These are phyloP conservation scores for Stachybotrys chlorohalonatus DNA, from an alignment of 2,329 filamentous ascomycete species.

Conservation along the genomic window DNA sequence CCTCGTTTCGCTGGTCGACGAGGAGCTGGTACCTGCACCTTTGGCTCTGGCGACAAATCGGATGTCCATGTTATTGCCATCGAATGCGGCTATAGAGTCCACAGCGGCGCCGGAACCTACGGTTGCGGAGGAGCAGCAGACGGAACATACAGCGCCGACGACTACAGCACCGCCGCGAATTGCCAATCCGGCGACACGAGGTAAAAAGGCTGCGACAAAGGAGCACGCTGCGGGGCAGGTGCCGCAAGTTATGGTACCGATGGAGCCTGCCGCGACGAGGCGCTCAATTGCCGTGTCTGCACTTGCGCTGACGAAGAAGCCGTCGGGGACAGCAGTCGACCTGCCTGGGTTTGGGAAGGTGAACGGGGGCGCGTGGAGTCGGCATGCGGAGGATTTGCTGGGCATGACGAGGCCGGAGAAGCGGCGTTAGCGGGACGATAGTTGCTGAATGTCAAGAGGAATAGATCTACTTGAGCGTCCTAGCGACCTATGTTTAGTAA, in stretches of 20 bases:
- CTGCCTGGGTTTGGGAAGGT: constrained; percentile 37
- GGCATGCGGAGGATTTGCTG: constrained; percentile 58
- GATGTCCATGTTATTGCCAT: not conserved
- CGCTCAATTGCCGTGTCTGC: constrained; percentile 2
- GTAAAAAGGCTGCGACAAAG: constrained; percentile 42
- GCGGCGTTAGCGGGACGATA: not conserved
- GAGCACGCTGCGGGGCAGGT: constrained; percentile 40
- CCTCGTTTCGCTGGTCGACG: constrained; percentile 14
- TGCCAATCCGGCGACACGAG: constrained; percentile 40
- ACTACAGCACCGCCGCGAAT: constrained; percentile 13
- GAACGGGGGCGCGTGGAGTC: constrained; percentile 58
- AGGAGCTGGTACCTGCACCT: constrained; percentile 7
- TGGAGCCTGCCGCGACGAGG: constrained; percentile 16
- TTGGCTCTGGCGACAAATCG: constrained; percentile 6
- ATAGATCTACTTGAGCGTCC: too few species aligned
- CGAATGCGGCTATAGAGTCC: not conserved
- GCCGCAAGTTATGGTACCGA: constrained; percentile 31
- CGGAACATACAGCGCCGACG: not conserved
- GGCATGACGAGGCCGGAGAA: constrained; percentile 45
- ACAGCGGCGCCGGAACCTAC: not conserved
- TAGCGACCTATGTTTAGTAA: not conserved
- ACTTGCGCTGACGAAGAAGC: not conserved
- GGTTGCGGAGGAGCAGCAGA: not conserved
- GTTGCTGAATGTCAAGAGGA: too few species aligned
- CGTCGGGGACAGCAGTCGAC: constrained; percentile 7